Base-by-base conservation (phyloP, 2,329 filamentous ascomycete species). In the Xylaria sp. region DNA sequence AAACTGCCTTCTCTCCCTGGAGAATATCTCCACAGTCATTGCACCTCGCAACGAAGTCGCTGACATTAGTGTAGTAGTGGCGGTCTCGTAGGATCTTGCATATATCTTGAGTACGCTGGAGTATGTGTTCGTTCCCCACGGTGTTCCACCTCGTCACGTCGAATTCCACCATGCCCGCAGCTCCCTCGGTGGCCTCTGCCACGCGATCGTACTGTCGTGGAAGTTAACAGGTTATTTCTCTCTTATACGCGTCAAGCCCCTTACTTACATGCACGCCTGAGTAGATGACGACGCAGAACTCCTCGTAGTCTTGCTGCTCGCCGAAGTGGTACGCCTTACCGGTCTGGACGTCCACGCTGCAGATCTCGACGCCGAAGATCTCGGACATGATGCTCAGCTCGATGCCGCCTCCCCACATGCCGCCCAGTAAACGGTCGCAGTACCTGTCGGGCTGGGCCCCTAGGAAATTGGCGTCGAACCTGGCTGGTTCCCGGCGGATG, bases 351-450 rank as follows among this genome's bases (percentile, higher is more conserved):
- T 72, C 70, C 18, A 72, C 45, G 30, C 65, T 69, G 50, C 66
- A 69, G 52, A 72, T 72, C 61, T 72, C 70, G 23, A 72, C 45
- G 25, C 48, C 48, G 50, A 72, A 72, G 43, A 67, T 41, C n/a
- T 72, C 70, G 39, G 92, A 93, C 18, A 98, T 82, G 66, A 97
- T 95, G 65, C 89, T 90, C 23, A 98, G 85, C 79, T 98, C 95
- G 71, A 97, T 97, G 6, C 90, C 93, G 5, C 95, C 95, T 60
- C 95, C 95, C 95, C 95, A 98, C 0, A 90, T 89, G 73, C 95
- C 90, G 25, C 90, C 88, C 71, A 91, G 89, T 71, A 98, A 97
- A 85, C 91, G 93, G 28, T 85, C 83, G 75, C 93, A 96, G 79
- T 98, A 98, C 36, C 90, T 87, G 62, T 90, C 85, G 0, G 91